Conservation (phyloP, 768 basidiomycete species). For the Boletales sp. region DNA sequence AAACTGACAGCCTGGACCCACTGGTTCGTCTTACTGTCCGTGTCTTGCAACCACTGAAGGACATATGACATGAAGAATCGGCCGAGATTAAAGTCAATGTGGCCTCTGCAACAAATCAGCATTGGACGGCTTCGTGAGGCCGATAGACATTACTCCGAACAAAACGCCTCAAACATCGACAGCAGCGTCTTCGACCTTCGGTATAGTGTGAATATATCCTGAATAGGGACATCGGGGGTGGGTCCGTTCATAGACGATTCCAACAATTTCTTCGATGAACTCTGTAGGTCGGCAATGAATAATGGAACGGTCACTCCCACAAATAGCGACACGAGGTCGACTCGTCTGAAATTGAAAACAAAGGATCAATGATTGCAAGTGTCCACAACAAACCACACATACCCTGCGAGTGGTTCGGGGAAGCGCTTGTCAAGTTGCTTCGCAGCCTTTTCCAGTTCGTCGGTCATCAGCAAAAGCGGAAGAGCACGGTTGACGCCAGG, state of each 20-base stretch:
- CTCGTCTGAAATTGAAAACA: conserved; percentile 39
- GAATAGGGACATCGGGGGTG: conserved; percentile 82
- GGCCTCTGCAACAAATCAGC: conserved; percentile 37
- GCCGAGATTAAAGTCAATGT: conserved; percentile 64
- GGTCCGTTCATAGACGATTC: conserved; percentile 86
- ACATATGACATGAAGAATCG: conserved; percentile 87
- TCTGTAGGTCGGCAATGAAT: conserved; percentile 62
- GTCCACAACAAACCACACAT: conserved; percentile 17
- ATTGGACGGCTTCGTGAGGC: neutral
- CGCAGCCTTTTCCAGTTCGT: conserved; percentile 83
- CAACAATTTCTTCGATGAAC: conserved; percentile 67
- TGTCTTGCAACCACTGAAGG: conserved; percentile 82
- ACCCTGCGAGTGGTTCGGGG: conserved; percentile 80
- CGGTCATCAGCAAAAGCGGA: conserved; percentile 78
- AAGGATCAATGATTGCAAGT: neutral
- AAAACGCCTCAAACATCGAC: conserved; percentile 81
- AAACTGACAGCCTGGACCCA: conserved; percentile 88
- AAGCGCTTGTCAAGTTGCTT: conserved; percentile 87
- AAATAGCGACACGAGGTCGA: conserved; percentile 75
- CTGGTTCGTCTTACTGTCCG: conserved; percentile 83
- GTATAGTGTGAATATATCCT: conserved; percentile 87
- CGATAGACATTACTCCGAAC: conserved; percentile 56
- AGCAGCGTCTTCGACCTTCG: conserved; percentile 69
- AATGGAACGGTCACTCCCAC: conserved; percentile 67
- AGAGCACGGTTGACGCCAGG: conserved; percentile 81